These are phyloP conservation scores for Dactylellina drechsleri DNA, from an alignment of 2,329 filamentous ascomycete species.

Conservation along the genomic window DNA sequence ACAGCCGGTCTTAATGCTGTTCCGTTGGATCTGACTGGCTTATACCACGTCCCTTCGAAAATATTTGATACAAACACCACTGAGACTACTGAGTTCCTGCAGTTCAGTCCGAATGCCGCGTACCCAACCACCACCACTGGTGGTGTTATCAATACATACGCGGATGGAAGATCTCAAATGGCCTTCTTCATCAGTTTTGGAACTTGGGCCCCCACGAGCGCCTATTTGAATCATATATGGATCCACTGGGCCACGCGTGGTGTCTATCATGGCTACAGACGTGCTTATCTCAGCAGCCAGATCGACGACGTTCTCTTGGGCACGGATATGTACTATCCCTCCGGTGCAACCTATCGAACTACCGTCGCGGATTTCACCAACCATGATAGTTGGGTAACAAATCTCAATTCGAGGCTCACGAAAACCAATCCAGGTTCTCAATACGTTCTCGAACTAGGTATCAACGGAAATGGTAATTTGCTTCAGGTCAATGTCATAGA, in stretches of 20 bases:
- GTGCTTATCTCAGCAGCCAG: constrained; percentile 68
- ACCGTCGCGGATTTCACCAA: constrained; percentile 29
- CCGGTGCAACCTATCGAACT: constrained; percentile 54
- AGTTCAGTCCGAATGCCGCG: constrained; percentile 33
- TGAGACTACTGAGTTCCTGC: constrained; percentile 35
- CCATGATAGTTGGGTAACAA: constrained; percentile 24
- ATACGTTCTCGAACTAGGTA: constrained; percentile 42
- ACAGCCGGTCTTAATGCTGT: constrained; percentile 67
- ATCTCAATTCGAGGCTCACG: constrained; percentile 31
- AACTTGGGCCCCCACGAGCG: constrained; percentile 63
- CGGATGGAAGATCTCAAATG: constrained; percentile 46
- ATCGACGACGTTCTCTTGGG: constrained; percentile 72
- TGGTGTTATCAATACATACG: constrained; percentile 50
- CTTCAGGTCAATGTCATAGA: constrained; percentile 22
- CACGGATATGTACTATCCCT: constrained; percentile 57
- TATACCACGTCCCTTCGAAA: constrained; percentile 34
- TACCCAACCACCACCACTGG: constrained; percentile 22
- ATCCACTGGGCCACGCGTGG: constrained; percentile 72
- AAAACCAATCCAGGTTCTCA: constrained; percentile 37
- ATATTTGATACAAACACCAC: constrained; percentile 45
- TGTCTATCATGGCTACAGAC: constrained; percentile 68
- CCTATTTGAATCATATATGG: constrained; percentile 71
- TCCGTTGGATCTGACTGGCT: constrained; percentile 18
- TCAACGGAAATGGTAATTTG: constrained; percentile 49
- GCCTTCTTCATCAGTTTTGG: constrained; percentile 42